Evolutionary conservation across 345 rosid genomes (phyloP).

Genomic region (Anacardium occidentale): DNA sequence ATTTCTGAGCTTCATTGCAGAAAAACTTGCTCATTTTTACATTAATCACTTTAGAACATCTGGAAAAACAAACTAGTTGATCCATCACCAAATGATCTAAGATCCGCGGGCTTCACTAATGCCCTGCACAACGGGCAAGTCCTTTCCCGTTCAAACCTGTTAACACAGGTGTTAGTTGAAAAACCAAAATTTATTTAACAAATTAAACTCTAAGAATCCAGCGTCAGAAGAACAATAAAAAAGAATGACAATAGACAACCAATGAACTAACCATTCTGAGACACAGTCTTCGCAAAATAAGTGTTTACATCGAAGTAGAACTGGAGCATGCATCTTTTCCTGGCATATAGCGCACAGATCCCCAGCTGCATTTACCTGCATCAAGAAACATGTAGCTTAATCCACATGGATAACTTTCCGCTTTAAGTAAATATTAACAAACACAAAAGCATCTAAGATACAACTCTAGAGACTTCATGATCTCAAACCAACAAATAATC

Average conservation of each 20-base stretch:
- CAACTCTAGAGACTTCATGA: background rate
- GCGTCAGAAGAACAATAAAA: background rate
- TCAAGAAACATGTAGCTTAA: constrained; percentile 16
- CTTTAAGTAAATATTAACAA: background rate
- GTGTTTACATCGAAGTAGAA: constrained; percentile 93
- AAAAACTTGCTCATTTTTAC: constrained; percentile 10
- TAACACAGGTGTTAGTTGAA: constrained; percentile 8
- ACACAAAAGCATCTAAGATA: background rate
- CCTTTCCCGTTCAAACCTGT: constrained; percentile 98
- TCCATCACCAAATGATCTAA: constrained; percentile 93
- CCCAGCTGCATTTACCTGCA: constrained; percentile 92
- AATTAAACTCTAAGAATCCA: background rate
- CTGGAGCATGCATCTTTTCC: constrained; percentile 97
- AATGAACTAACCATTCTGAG: constrained; percentile 78
- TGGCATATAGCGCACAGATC: constrained; percentile 97
- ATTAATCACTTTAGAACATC: constrained; percentile 48
- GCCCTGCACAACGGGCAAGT: constrained; percentile 98
- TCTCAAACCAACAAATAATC: background rate
- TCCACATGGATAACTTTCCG: background rate
- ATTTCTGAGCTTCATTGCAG: constrained; percentile 21
- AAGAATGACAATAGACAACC: constrained; percentile 4
- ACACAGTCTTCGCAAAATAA: constrained; percentile 98
- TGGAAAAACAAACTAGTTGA: constrained; percentile 95
- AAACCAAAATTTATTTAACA: background rate
- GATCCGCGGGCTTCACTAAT: constrained; percentile 88